Evolutionary conservation across 2,329 filamentous ascomycete species (phyloP), one percentile per base, ranked within the genome.

Genomic region (Trichoderma koningii): DNA sequence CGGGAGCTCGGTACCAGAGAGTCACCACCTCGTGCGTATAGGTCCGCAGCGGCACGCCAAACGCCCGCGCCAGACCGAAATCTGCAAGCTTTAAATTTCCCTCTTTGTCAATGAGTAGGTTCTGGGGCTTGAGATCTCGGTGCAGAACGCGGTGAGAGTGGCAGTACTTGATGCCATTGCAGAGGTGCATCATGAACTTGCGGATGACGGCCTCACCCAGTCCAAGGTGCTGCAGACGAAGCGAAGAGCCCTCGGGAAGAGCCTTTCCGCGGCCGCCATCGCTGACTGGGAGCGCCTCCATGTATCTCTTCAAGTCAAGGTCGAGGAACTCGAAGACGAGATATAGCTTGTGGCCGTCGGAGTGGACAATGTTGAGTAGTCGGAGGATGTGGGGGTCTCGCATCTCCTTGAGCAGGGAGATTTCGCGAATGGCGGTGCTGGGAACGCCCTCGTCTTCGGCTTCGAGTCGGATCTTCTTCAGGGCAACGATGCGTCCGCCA

Each of bases 1-100:
- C 93, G 1, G 93, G 93, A 9, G 92, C 86, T 68, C 93, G 89
- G 76, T 97, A 97, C 93, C 93, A 97, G 65, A 97, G 83, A 1
- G 93, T 97, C 66, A 97, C 93, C 67, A 97, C 92, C 84, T 97
- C 93, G 78, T 97, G 93, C 56, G 93, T 96, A 78, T 96, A 97
- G 60, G 93, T 97, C 72, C 93, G 85, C 71, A 97, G 82, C 4
- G 93, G 93, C 17, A 97, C 93, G 77, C 93, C 93, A 74, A 97
- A 97, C 6, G 93, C 93, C 73, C 92, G 87, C 21, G 92, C 92
- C 69, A 96, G 83, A 76, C 92, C 92, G 73, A 96, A 96, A 83
- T 96, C 92, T 26, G 91, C 92, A 74, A 96, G 81, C 80, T 96
- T 96, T 70, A 96, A 83, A 78, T 96, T 96, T 66, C 92, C 92